Conservation (phyloP, 2,329 filamentous ascomycete genomes). For the Diaporthe sp. region DNA sequence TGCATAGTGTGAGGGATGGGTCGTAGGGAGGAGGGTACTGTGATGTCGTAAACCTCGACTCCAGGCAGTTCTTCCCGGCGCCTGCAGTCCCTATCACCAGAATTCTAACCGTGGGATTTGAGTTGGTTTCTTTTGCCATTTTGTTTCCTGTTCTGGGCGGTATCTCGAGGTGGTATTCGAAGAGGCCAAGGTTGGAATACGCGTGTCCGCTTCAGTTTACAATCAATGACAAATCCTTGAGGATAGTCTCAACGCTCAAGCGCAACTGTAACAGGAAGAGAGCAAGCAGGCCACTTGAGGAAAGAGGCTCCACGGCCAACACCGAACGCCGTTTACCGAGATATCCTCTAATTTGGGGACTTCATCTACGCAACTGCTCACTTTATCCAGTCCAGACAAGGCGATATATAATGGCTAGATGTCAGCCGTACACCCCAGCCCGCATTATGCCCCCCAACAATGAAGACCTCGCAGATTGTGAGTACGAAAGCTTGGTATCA, state of each 20-base stretch:
- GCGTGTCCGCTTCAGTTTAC: slow-evolving; percentile 4
- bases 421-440: slow-evolving; percentile 8
- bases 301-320: slow-evolving; percentile 1
- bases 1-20: slow-evolving; percentile 49
- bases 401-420: slow-evolving; percentile 7
- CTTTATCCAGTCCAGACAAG: slow-evolving; percentile 1
- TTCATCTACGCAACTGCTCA: slow-evolving; percentile 13
- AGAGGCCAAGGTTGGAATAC: background rate
- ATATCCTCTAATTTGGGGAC: slow-evolving; percentile 15
- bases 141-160: background rate
- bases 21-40: slow-evolving; percentile 50
- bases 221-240: slow-evolving; percentile 17
- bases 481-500: background rate
- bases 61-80: slow-evolving; percentile 50
- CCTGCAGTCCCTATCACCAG: slow-evolving; percentile 48
- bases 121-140: slow-evolving; percentile 36
- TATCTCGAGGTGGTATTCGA: slow-evolving; percentile 13
- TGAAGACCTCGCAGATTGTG: background rate
- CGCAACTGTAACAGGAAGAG: background rate
- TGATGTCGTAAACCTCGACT: slow-evolving; percentile 50
- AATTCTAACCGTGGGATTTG: slow-evolving; percentile 47
- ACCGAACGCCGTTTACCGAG: slow-evolving; percentile 24
- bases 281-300: slow-evolving; percentile 5
- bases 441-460: background rate
- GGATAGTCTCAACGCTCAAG: background rate